Conservation (phyloP, 345 rosid species). For the Sonneratia alba region DNA sequence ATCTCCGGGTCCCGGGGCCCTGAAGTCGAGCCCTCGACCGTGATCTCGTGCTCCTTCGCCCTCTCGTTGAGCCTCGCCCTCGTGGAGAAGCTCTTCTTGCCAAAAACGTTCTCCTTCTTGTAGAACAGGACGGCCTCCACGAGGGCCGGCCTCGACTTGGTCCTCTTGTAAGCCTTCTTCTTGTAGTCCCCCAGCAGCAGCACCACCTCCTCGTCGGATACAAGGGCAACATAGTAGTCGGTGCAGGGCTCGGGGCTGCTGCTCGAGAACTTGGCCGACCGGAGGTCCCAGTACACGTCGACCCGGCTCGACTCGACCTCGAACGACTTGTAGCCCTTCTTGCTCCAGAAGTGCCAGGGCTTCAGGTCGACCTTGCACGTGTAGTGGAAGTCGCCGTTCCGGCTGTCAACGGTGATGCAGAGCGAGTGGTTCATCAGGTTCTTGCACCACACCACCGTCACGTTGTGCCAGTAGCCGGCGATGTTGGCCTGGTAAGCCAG, state of each 20-base stretch:
- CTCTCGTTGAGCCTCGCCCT: slow-evolving; percentile 61
- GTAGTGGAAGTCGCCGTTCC: slow-evolving; percentile 45
- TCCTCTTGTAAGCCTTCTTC: slow-evolving; percentile 77
- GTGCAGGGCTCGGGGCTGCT: slow-evolving; percentile 69
- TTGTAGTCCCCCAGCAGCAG: slow-evolving; percentile 70
- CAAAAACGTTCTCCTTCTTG: slow-evolving; percentile 79
- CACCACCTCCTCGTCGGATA: slow-evolving; percentile 81
- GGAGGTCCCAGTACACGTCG: slow-evolving; percentile 76
- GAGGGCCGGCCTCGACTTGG: slow-evolving; percentile 68
- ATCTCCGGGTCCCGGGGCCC: slow-evolving; percentile 71
- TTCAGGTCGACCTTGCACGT: slow-evolving; percentile 65
- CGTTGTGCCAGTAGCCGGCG: slow-evolving; percentile 52
- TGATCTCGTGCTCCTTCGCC: slow-evolving; percentile 65
- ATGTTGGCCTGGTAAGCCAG: slow-evolving; percentile 61
- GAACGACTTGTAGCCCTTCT: slow-evolving; percentile 61
- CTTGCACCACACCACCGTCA: slow-evolving; percentile 61
- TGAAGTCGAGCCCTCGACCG: slow-evolving; percentile 55
- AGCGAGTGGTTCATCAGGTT: slow-evolving; percentile 70
- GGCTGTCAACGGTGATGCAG: slow-evolving; percentile 45
- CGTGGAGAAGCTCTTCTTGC: slow-evolving; percentile 66
- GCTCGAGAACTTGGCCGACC: slow-evolving; percentile 52
- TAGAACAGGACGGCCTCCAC: slow-evolving; percentile 46
- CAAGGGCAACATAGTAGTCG: slow-evolving; percentile 72
- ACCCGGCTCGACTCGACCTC: slow-evolving; percentile 56
- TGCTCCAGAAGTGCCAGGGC: slow-evolving; percentile 92